phyloP scores from a whole-genome alignment of 768 basidiomycete species.

The Amanita molliuscula region DNA sequence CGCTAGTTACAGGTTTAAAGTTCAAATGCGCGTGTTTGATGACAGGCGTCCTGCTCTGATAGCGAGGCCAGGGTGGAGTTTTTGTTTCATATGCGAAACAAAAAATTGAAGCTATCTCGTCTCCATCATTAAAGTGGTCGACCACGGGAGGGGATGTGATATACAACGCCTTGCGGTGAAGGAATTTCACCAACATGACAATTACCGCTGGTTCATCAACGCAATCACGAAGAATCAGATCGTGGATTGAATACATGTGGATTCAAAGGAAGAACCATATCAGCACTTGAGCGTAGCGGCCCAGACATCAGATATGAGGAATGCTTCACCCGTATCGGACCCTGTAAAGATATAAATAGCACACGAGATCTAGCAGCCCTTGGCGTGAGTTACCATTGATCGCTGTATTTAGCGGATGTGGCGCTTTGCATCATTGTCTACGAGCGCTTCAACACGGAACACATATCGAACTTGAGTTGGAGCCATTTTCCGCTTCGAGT shows the following conservation, averaged over 20 bases:
- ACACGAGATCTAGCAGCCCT: not conserved
- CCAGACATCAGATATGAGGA: not conserved
- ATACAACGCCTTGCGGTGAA: not conserved
- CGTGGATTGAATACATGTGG: not conserved
- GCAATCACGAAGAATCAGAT: not conserved
- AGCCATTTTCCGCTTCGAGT: not conserved
- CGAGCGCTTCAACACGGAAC: not conserved
- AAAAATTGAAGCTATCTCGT: not conserved
- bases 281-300: not conserved
- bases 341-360: not conserved
- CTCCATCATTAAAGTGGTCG: not conserved
- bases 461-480: not conserved
- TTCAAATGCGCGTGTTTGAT: conserved; percentile 3
- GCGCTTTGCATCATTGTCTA: not conserved
- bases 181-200: not conserved
- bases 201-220: not conserved
- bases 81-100: not conserved
- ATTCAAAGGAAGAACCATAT: not conserved
- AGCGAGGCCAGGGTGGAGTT: not conserved
- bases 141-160: not conserved
- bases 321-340: not conserved
- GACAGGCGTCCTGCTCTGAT: not conserved
- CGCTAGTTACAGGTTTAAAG: not conserved
- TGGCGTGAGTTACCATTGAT: not conserved
- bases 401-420: not conserved